Conservation (phyloP, 805 yeast species). For the Starmerella apis region DNA sequence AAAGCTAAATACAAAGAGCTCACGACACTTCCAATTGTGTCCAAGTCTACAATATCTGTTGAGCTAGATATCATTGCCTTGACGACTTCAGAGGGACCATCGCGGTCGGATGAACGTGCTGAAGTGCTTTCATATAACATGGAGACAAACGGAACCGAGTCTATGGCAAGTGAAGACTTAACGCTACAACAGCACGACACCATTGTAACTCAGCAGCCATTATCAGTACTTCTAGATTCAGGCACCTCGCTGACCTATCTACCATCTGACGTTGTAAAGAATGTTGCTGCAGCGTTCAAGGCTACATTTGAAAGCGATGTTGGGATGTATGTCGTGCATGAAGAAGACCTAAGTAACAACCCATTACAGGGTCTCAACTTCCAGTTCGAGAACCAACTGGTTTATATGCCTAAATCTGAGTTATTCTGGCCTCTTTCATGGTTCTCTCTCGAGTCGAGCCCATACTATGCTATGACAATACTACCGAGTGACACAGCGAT, state of each 20-base stretch:
- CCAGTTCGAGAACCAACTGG: slow-evolving; percentile 43
- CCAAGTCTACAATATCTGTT: slow-evolving; percentile 22
- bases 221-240: slow-evolving; percentile 43
- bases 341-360: slow-evolving; percentile 26
- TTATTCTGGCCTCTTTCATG: slow-evolving; percentile 30
- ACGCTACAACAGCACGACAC: slow-evolving; percentile 10
- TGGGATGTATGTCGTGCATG: slow-evolving; percentile 37
- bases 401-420: slow-evolving; percentile 39
- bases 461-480: slow-evolving; percentile 27
- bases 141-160: neutral
- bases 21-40: slow-evolving; percentile 37
- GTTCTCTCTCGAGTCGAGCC: slow-evolving; percentile 24
- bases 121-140: neutral
- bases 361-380: slow-evolving; percentile 33
- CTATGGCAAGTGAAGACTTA: neutral
- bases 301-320: slow-evolving; percentile 34
- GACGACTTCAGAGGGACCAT: slow-evolving; percentile 15
- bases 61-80: slow-evolving; percentile 22
- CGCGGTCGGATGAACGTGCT: neutral
- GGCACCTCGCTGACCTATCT: slow-evolving; percentile 47
- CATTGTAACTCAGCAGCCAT: slow-evolving; percentile 16
- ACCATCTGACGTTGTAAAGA: slow-evolving; percentile 33
- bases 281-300: slow-evolving; percentile 33
- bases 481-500: slow-evolving; percentile 26
- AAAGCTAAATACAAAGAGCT: slow-evolving; percentile 49